phyloP scores from a whole-genome alignment of 1,139 yeast genomes.

The Taphrina populina region DNA sequence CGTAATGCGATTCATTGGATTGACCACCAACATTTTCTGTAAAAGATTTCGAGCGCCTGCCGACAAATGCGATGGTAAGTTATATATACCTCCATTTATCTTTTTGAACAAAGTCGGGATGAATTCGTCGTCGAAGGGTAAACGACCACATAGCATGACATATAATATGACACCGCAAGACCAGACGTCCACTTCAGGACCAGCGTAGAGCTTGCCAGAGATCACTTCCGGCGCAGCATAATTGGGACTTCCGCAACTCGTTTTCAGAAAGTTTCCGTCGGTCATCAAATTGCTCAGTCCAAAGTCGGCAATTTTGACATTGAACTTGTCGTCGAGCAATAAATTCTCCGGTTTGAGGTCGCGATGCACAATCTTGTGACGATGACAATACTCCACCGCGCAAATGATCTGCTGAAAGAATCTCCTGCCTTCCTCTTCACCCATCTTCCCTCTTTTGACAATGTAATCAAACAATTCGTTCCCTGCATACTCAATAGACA shows the following conservation, averaged over 20 bases:
- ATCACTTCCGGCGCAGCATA: slow-evolving; percentile 98
- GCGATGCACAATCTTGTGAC: slow-evolving; percentile 96
- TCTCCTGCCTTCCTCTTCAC: slow-evolving; percentile 88
- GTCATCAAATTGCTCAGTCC: slow-evolving; percentile 99
- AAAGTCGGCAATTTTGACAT: slow-evolving; percentile 95
- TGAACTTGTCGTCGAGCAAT: slow-evolving; percentile 77
- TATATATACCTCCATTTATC: slow-evolving; percentile 90
- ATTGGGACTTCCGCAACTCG: slow-evolving; percentile 98
- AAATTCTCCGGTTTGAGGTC: slow-evolving; percentile 95
- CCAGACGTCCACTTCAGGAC: slow-evolving; percentile 99
- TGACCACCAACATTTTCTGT: slow-evolving; percentile 92
- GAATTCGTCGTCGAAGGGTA: slow-evolving; percentile 96
- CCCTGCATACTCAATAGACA: slow-evolving; percentile 97
- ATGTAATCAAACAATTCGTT: slow-evolving; percentile 94
- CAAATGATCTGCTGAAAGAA: slow-evolving; percentile 97
- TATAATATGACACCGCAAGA: slow-evolving; percentile 94
- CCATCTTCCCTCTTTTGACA: slow-evolving; percentile 92
- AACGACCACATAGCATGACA: slow-evolving; percentile 94
- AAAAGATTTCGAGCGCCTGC: slow-evolving; percentile 83
- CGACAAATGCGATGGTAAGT: slow-evolving; percentile 84
- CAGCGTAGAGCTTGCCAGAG: slow-evolving; percentile 93
- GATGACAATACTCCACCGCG: slow-evolving; percentile 96
- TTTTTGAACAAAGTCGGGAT: slow-evolving; percentile 94
- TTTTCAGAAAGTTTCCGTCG: slow-evolving; percentile 77
- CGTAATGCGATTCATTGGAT: slow-evolving; percentile 92